Base-by-base conservation (phyloP, 306 rosid species). In the Vigna angularis region DNA sequence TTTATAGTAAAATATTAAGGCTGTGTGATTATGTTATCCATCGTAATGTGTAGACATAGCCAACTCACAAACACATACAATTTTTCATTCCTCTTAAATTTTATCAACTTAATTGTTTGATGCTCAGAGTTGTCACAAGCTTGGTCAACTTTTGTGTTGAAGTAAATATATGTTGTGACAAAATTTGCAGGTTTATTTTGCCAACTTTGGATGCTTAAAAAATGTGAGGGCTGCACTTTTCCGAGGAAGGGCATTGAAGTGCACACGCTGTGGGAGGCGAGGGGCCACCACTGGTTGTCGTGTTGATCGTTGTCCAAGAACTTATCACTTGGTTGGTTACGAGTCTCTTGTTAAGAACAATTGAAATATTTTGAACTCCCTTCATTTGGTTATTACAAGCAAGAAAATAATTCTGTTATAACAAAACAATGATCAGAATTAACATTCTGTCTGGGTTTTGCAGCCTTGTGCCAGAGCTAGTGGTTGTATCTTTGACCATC, bases 221-320 rank as follows among this genome's bases (percentile, higher is more conserved):
- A 95, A 92, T 85, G 92, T 92, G 77, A 89, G 98, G 83, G 98
- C 98, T 74, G 98, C 98, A 26, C 98, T 95, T 79, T 89, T 86
- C 80, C 89, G 98, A 86, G 98, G 98, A 83, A 91, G 93, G 72
- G 98, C 93, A 67, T 86, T 95, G 85, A 95, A 95, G 84, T 95
- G 98, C 89, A 91, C 97, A 49, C 93, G 97, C 28, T 95, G 98
- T 59, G 97, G 97, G 79, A 83, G 98, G 84, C 92, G 93, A 74
- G 98, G 98, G 73, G 98, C 98, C 4, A 95, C 98, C 71, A 91
- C 87, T 17, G 98, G 98, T 80, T 95, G 98, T 75, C 98, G 98
- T 66, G 98, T 95, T 73, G 98, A 95, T 85, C 95, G 98, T 63
- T 95, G 98, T 82, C 91, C 98, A 71, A 91, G 32, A 89, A 95